Base-by-base conservation (phyloP, 495 filamentous ascomycete species). In the Lepraria neglecta region DNA sequence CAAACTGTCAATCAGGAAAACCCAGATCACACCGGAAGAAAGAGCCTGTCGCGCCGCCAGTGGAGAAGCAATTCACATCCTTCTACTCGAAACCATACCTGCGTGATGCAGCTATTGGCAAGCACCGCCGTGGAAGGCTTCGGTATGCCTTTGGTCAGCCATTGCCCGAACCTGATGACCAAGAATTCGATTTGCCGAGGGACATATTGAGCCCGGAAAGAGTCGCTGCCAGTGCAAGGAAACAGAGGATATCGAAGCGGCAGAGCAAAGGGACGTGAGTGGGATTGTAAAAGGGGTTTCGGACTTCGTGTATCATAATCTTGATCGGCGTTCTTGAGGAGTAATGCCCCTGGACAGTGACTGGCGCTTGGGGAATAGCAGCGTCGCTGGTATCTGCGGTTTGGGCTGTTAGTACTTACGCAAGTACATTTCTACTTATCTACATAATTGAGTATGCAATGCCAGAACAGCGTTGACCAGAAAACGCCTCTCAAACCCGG, bases 1-100 rank as follows among this genome's bases (percentile, higher is more conserved):
- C 68, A 6, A 57, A 67, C 31, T 21, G 38, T 43, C 46, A 57
- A 17, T 15, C 33, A 17, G 48, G 42, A 31, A 52, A 50, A 43
- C 59, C 43, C 63, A 63, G 61, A 59, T 55, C 46, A 52, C 54
- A 47, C 35, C 40, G 59, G 6, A 43, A 48, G 46, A 57, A 58
- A 54, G 56, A 43, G 3, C 67, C 70, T 9, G 64, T 64, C 3
- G 53, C 38, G 50, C 52, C 57, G 11, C 14, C 48, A 12, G 33
- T 59, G 40, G 59, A 80, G 17, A 83, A 80, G 65, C 88, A 90
- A 24, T 92, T 97, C 69, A 89, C 78, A 3, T 95, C 89, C 0
- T 96, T 96, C 75, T 97, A 88, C 72, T 58, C 77, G 15, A 91
- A 92, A 69, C 82, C 79, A 9, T 82, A 95, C 66, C 78, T 88